These are phyloP conservation scores for Penicillium cosmopolitanum DNA, from an alignment of 495 filamentous ascomycete genomes.

Conservation along the genomic window DNA sequence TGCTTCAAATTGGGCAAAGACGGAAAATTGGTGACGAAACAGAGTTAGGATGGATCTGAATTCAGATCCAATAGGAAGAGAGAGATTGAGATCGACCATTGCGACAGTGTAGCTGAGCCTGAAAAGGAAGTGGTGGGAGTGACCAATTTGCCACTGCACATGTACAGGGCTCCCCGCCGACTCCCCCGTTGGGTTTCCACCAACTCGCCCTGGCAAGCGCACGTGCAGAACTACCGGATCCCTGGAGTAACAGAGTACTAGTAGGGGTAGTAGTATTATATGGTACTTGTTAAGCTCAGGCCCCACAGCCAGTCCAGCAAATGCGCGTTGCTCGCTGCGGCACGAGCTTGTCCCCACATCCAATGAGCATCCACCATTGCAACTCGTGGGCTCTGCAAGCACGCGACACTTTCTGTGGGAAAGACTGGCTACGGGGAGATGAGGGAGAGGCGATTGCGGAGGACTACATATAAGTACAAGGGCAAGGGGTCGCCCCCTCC, in stretches of 20 bases:
- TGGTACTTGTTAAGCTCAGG: constrained; percentile 27
- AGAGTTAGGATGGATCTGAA: too few relatives aligned
- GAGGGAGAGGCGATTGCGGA: too few relatives aligned
- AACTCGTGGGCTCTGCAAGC: constrained; percentile 46
- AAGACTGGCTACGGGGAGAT: too few relatives aligned
- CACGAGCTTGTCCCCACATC: constrained; percentile 27
- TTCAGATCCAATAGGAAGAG: too few relatives aligned
- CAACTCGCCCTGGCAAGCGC: constrained; percentile 9
- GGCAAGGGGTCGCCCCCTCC: constrained; percentile 1
- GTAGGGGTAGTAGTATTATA: not conserved
- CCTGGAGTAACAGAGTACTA: not conserved
- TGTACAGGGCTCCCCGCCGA: too few relatives aligned
- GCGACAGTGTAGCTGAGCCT: too few relatives aligned
- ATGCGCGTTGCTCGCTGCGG: constrained; percentile 27
- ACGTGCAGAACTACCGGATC: constrained; percentile 39
- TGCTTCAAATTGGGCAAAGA: too few relatives aligned
- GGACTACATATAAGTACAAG: not conserved
- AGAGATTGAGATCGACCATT: too few relatives aligned
- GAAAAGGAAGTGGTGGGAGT: too few relatives aligned
- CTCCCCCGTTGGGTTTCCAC: too few relatives aligned
- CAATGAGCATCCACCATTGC: constrained; percentile 33
- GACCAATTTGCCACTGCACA: too few relatives aligned
- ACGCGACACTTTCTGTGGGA: constrained; percentile 45
- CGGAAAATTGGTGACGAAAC: too few relatives aligned
- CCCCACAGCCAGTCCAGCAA: constrained; percentile 23